Percentiles rank a stretch among this genome's conserved stretches.
These are phyloP conservation scores for Colletotrichum trifolii DNA, from an alignment of 2,329 filamentous ascomycete genomes.

Conservation along the genomic window DNA sequence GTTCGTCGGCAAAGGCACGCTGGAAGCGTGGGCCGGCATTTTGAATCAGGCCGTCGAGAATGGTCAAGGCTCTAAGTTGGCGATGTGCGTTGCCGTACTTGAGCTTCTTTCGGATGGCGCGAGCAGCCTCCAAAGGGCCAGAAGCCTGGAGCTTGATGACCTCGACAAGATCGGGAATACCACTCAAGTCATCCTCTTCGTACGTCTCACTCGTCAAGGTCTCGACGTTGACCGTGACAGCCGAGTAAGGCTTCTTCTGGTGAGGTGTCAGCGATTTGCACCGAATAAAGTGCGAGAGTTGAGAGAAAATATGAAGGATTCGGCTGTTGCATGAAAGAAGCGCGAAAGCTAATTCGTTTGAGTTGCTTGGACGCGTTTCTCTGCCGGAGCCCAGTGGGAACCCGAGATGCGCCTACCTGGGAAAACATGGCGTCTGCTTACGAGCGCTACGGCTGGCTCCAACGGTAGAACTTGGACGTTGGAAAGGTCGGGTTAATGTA, in stretches of 20 bases:
- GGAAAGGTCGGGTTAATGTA: neutral
- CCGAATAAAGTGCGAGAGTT: neutral
- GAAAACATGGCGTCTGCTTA: conserved; percentile 21
- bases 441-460: too few species aligned
- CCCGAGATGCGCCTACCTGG: conserved; percentile 14
- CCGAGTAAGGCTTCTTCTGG: conserved; percentile 82
- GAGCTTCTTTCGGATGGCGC: conserved; percentile 96
- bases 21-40: conserved; percentile 92
- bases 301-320: too few species aligned
- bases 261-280: neutral
- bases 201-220: conserved; percentile 89
- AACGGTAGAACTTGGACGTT: too few species aligned
- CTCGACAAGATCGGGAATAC: conserved; percentile 93
- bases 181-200: conserved; percentile 90
- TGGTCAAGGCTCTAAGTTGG: conserved; percentile 86
- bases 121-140: conserved; percentile 88
- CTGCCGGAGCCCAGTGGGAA: conserved; percentile 7
- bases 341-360: neutral
- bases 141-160: conserved; percentile 89
- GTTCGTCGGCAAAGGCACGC: conserved; percentile 88
- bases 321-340: neutral
- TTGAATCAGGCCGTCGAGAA: conserved; percentile 93
- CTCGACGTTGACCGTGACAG: conserved; percentile 92
- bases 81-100: conserved; percentile 97
- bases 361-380: conserved; percentile 1